Evolutionary conservation across 352 stramenopile species (phyloP).

Genomic region (Discostella stelligera): DNA sequence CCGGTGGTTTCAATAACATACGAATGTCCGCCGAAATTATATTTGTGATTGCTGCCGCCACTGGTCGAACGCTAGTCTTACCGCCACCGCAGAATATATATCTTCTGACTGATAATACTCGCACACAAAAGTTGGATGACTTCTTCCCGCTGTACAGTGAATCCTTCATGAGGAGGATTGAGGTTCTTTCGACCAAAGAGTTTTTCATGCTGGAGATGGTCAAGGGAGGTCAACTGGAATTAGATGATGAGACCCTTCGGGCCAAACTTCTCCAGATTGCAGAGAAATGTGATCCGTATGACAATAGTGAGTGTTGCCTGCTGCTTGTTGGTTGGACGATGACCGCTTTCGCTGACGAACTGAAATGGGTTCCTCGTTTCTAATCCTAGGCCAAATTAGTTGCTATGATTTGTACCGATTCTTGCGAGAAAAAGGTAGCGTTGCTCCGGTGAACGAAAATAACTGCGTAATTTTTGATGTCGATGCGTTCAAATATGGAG

Average conservation of each 20-base stretch:
- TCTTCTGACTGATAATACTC: conserved; percentile 27
- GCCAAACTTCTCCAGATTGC: conserved; percentile 42
- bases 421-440: conserved; percentile 44
- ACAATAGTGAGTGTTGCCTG: conserved; percentile 23
- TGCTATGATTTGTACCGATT: conserved; percentile 50
- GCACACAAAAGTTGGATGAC: conserved; percentile 53
- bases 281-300: conserved; percentile 54
- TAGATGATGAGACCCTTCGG: conserved; percentile 50
- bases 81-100: conserved; percentile 50
- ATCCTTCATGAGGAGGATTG: conserved; percentile 64
- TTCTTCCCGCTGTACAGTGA: conserved; percentile 72
- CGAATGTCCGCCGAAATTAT: conserved; percentile 79
- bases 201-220: conserved; percentile 70
- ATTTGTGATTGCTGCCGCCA: conserved; percentile 76
- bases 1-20: conserved; percentile 52
- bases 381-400: conserved; percentile 10
- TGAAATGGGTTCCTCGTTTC: neutral
- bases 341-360: no score
- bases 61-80: conserved; percentile 79
- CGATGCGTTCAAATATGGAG: conserved; percentile 39
- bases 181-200: conserved; percentile 66
- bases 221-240: conserved; percentile 45
- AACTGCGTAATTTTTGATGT: conserved; percentile 75
- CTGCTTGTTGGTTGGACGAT: neutral
- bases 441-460: conserved; percentile 55